Conservation (phyloP, 75 land plant genomes). For the Cryptomeria japonica region DNA sequence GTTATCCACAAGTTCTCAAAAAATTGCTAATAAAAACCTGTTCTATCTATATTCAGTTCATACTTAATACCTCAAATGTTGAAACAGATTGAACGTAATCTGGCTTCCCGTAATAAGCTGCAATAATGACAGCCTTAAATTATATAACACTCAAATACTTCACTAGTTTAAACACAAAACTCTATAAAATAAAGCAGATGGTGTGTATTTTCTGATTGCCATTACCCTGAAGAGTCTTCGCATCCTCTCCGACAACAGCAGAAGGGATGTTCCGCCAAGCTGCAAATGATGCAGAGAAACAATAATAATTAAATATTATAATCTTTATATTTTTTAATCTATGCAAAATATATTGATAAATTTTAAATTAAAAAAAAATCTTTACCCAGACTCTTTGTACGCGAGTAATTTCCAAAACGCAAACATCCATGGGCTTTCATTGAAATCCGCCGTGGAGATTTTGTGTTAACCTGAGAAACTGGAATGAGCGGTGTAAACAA, state of each 20-base stretch:
- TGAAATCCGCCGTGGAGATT: neutral
- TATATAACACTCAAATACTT: neutral
- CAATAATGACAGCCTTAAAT: neutral
- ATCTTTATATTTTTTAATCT: too few relatives aligned
- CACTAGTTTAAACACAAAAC: neutral
- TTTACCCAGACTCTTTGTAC: neutral
- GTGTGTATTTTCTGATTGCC: too few relatives aligned
- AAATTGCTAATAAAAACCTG: too few relatives aligned
- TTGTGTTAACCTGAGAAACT: neutral
- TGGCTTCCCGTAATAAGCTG: neutral
- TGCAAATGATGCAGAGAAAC: neutral
- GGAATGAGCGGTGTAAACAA: neutral
- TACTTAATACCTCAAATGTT: neutral
- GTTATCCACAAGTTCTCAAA: too few relatives aligned
- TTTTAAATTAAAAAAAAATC: too few relatives aligned
- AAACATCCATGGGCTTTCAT: neutral
- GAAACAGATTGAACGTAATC: neutral
- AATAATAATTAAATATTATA: too few relatives aligned
- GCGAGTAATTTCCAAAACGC: neutral
- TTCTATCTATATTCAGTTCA: neutral
- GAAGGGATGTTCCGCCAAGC: neutral
- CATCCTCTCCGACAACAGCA: neutral
- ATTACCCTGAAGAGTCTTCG: neutral
- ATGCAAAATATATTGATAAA: too few relatives aligned
- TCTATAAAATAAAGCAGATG: neutral